A percentile compares a stretch with the other conserved stretches of the same genome.
Conservation (phyloP, 2,329 filamentous ascomycete genomes). For the Aspergillus floridensis region DNA sequence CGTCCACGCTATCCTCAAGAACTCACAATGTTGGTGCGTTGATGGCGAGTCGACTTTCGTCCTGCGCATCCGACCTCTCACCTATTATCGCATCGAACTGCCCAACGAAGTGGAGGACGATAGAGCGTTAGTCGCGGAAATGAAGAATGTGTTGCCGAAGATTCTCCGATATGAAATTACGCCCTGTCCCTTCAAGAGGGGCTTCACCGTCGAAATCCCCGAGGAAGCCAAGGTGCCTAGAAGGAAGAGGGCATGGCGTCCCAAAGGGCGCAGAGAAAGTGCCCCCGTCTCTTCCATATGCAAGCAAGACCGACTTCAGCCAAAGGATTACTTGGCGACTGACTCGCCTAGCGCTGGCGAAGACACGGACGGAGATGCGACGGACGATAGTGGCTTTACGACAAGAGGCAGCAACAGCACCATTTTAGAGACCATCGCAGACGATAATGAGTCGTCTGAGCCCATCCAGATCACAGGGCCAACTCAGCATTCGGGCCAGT, state of each 20-base stretch:
- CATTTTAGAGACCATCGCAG: constrained; percentile 23
- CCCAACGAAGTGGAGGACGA: constrained; percentile 65
- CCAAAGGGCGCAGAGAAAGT: constrained; percentile 50
- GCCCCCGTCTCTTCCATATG: constrained; percentile 20
- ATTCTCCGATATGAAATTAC: constrained; percentile 86
- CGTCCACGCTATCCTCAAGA: constrained; percentile 80
- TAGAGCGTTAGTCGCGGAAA: constrained; percentile 59
- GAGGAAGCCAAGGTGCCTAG: constrained; percentile 64
- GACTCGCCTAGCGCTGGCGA: constrained; percentile 32
- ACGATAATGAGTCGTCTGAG: constrained; percentile 18
- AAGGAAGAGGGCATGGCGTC: constrained; percentile 68
- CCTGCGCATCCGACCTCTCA: constrained; percentile 76
- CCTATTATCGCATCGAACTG: constrained; percentile 88
- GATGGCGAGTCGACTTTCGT: constrained; percentile 82
- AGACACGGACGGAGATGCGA: constrained; percentile 33
- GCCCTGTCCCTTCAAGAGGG: constrained; percentile 76
- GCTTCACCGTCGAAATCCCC: constrained; percentile 72
- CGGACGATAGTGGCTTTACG: constrained; percentile 30
- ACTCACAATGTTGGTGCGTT: constrained; percentile 92
- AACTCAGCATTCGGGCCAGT: constrained; percentile 17
- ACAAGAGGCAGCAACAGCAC: constrained; percentile 25
- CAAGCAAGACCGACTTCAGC: constrained; percentile 14
- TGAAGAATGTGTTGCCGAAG: constrained; percentile 68
- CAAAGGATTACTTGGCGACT: constrained; percentile 15
- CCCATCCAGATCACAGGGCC: constrained; percentile 12